Base-by-base conservation (phyloP, 495 filamentous ascomycete genomes). In the Amniculicola lignicola region DNA sequence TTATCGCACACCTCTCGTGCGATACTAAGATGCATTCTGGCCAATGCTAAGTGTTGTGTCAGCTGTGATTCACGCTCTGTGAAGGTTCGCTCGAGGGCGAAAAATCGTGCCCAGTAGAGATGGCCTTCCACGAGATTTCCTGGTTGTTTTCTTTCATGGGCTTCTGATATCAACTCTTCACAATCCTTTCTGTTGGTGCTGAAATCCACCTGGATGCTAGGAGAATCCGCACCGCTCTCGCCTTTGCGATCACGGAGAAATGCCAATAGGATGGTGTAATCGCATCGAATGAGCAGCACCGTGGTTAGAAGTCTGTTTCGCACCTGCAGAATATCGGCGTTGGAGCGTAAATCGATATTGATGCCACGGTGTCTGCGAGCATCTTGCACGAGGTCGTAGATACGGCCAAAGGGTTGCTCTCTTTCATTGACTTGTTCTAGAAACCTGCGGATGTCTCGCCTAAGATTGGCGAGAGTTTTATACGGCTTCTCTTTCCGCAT, bases 401-500 rank as follows among this genome's bases (percentile, higher is more conserved):
- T 5, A 12, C 29, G 51, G n/a, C 29, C 41, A 38, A 37, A 47
- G 2, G 39, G 39, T 6, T 28, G 37, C 40, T 59, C 36, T 51
- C 55, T 18, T 25, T 33, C 31, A 40, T 57, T 25, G 10, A 65
- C 65, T 59, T 29, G 39, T 39, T 16, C 29, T 74, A 69, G 2
- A 72, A 64, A 48, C 86, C 91, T 4, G 86, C 75, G 33, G 73
- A 54, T 0, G 78, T 80, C 24, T 2, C 11, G 35, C 7, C 49
- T 19, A n/a, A 24, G 41, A 5, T 12, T 21, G 10, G n/a, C 28
- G 10, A 52, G 11, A 9, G 41, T 21, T 9, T 6, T 14, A 52
- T 88, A 94, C 21, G 81, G 84, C 0, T 86, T 67, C 37, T 76
- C 74, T 43, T 85, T 78, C 53, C 77, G 78, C 0, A 81, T 38